Evolutionary conservation across 179 eudicot genomes (phyloP).

Genomic region (Silene noctiflora): DNA sequence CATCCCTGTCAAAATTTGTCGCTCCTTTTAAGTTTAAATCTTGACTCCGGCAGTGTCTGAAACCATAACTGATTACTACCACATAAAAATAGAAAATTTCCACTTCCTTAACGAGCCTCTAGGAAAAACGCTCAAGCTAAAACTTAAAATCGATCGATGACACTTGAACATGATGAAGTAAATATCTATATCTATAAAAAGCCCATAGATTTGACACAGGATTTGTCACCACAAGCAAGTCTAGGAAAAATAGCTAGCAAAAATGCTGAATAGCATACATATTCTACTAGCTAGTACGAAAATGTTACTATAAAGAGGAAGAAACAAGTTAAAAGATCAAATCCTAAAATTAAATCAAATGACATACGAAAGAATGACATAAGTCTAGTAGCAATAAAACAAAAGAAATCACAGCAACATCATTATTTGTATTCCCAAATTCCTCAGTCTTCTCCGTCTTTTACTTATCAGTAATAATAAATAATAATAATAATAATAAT

Average conservation of each 20-base stretch:
- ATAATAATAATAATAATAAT: background rate
- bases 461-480: too few species aligned
- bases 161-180: too few species aligned
- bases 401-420: constrained; percentile 12
- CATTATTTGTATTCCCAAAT: background rate
- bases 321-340: constrained; percentile 19
- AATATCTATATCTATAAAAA: too few species aligned
- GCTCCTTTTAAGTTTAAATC: too few species aligned
- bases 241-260: background rate
- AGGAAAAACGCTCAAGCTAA: too few species aligned
- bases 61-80: too few species aligned
- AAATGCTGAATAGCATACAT: background rate
- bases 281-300: background rate
- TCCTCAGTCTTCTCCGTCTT: background rate
- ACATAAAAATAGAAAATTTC: too few species aligned
- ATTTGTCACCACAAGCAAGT: background rate
- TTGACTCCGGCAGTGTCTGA: too few species aligned
- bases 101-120: too few species aligned
- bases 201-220: too few species aligned
- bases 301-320: constrained; percentile 19
- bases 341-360: constrained; percentile 10
- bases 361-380: constrained; percentile 4
- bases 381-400: constrained; percentile 7
- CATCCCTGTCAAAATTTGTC: too few species aligned
- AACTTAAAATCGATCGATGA: too few species aligned